Evolutionary conservation across 192 early-diverging fungal species (phyloP), one percentile per base, ranked within the genome.

Genomic region (Mycoemilia scoparia): DNA sequence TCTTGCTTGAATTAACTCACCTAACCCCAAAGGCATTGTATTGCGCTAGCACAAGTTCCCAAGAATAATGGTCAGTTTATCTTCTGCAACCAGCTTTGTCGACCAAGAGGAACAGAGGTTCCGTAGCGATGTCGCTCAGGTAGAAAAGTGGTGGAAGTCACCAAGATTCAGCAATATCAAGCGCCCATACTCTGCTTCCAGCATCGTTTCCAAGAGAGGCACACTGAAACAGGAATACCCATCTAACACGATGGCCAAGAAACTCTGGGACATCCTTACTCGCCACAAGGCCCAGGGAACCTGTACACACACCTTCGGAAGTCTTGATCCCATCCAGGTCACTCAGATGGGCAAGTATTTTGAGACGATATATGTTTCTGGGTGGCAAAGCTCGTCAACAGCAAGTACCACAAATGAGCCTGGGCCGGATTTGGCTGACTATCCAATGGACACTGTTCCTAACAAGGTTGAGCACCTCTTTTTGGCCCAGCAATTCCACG

Each of bases 391-490:
- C 40, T 92, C 88, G 21, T 90, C 89, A 36, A 95, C 87, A 20
- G 89, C 89, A 34, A 86, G 82, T 24, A 70, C 75, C 49, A 79
- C 81, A 36, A 95, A 95, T 66, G 89, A 95, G 65, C 89, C 88
- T 38, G 89, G 88, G 21, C 88, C 88, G 6, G 92, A 96, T 76
- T 78, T 96, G 38, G 92, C 88, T 36, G 92, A 96, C 67, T 96
- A 91, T 64, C 90, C 87, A 36, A 91, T 91, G 87, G 86, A 87
- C 50, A 82, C 83, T 39, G 85, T 96, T 42, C 88, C 92, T 34
- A 93, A 93, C 67, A 93, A 96, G 68, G 92, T 96, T 23, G 88
- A 96, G 51, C 92, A 96, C 51, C 73, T 93, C 31, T 96, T 96
- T 72, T 74, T 81, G 56, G 92, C 92, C 17, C 88, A 96, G 64